phyloP scores from a whole-genome alignment of 306 rosid genomes.

The Ormosia semicastrata region DNA sequence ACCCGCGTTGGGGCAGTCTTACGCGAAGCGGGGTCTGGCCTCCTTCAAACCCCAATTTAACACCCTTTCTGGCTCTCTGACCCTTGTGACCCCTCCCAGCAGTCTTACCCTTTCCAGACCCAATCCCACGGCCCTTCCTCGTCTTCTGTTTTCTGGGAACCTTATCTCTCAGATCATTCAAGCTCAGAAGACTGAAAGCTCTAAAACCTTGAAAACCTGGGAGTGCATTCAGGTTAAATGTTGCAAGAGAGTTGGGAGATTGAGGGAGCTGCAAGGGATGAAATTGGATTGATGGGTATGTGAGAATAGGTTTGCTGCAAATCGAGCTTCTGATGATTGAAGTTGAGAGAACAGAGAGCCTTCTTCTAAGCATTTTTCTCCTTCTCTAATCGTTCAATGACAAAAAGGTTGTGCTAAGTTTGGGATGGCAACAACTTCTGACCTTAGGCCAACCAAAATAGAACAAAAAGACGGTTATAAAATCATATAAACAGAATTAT shows the following conservation, averaged over 20 bases:
- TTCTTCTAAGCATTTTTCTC: conserved; percentile 43
- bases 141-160: conserved; percentile 88
- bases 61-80: conserved; percentile 84
- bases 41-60: conserved; percentile 86
- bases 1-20: conserved; percentile 89
- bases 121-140: conserved; percentile 95
- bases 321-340: conserved; percentile 29
- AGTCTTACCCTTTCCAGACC: conserved; percentile 96
- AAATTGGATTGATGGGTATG: conserved; percentile 18
- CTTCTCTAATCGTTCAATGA: conserved; percentile 7
- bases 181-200: conserved; percentile 82
- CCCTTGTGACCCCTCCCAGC: conserved; percentile 99
- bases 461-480: neutral
- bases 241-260: neutral
- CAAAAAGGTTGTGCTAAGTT: neutral
- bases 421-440: neutral
- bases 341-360: conserved; percentile 39
- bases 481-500: neutral
- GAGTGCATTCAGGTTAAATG: conserved; percentile 1
- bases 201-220: conserved; percentile 41
- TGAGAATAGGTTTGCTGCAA: conserved; percentile 20
- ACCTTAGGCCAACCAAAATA: neutral
- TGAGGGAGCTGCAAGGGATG: conserved; percentile 25
- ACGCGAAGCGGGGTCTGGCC: conserved; percentile 97
- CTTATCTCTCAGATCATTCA: conserved; percentile 85